These are phyloP conservation scores for Henckelia pumila DNA, from an alignment of 257 asterid species.

Conservation along the genomic window DNA sequence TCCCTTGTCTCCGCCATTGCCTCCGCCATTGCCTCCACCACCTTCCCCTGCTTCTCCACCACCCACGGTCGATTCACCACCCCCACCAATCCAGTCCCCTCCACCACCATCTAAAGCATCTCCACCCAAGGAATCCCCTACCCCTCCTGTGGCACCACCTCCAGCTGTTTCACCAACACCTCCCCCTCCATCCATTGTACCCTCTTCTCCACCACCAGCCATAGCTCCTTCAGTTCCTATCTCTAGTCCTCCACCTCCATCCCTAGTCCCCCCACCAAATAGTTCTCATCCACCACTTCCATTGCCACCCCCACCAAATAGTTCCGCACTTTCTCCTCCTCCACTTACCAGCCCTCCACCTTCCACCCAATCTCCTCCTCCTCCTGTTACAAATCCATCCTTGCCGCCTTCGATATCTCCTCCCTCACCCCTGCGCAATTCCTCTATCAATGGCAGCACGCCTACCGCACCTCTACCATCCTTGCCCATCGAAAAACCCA, in stretches of 20 bases:
- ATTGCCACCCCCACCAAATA: conserved; percentile 38
- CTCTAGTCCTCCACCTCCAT: conserved; percentile 46
- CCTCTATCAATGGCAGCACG: conserved; percentile 30
- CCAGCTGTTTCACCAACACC: conserved; percentile 37
- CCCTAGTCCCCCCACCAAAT: conserved; percentile 37
- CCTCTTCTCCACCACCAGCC: conserved; percentile 45
- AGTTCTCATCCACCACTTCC: conserved; percentile 27
- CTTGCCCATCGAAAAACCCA: conserved; percentile 55
- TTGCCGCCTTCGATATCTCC: background rate
- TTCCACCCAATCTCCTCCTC: conserved; percentile 32
- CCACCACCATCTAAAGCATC: conserved; percentile 27
- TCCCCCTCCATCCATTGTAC: conserved; percentile 38
- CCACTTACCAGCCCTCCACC: conserved; percentile 40
- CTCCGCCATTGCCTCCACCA: conserved; percentile 34
- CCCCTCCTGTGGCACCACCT: conserved; percentile 40
- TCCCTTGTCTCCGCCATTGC: too few species aligned
- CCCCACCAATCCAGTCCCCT: conserved; percentile 24
- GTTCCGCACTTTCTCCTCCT: conserved; percentile 33
- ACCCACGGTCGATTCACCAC: conserved; percentile 34
- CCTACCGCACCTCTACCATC: conserved; percentile 29
- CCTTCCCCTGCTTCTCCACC: conserved; percentile 35
- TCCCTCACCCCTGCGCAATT: conserved; percentile 34
- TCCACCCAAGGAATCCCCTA: conserved; percentile 42
- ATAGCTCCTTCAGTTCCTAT: conserved; percentile 43
- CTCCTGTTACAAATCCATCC: background rate